Evolutionary conservation across 768 basidiomycete species (phyloP), one percentile per base, ranked within the genome.

Genomic region (Mycena belliarum): DNA sequence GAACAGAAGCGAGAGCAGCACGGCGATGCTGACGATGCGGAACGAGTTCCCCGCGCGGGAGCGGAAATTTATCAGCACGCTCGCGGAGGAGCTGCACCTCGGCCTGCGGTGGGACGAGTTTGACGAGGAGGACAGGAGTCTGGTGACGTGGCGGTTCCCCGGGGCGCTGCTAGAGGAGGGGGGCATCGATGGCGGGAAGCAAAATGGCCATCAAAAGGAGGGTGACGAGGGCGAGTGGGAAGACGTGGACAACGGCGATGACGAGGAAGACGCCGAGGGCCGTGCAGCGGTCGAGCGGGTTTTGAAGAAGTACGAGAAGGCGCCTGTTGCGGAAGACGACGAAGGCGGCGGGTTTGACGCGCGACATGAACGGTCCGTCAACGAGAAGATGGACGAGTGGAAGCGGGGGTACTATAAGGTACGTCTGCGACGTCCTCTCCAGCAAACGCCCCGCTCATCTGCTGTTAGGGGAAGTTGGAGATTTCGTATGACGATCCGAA

Each of bases 301-400:
- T 25, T 71, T 98, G 69, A 78, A 76, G 61, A 96, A 97, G 76
- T 98, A 97, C 68, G 87, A 86, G 64, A 90, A 87, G 70, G 93
- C 95, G 7, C 86, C 86, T 28, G 83, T 93, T 14, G 72, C 79
- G 65, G 85, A 89, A 51, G 86, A 87, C 46, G 85, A 87, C 33
- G 86, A 86, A 52, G 82, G 81, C 10, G 86, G 84, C 14, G 86
- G 83, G 25, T 92, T 93, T 66, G 95, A 97, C 64, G 85, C 83
- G 58, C 81, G 88, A 55, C 76, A 95, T 63, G 90, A 94, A 69
- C 70, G 79, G 65, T 84, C 83, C 32, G 60, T 95, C 29, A 79
- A 84, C 63, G 84, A 88, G 66, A 95, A 91, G 77, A 91, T 98
- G 88, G 85, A 86, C 38, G 87, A 90, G 65, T 98, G 95, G 95